Base-by-base conservation (phyloP, 352 stramenopile genomes). In the Pythium phragmiticola region DNA sequence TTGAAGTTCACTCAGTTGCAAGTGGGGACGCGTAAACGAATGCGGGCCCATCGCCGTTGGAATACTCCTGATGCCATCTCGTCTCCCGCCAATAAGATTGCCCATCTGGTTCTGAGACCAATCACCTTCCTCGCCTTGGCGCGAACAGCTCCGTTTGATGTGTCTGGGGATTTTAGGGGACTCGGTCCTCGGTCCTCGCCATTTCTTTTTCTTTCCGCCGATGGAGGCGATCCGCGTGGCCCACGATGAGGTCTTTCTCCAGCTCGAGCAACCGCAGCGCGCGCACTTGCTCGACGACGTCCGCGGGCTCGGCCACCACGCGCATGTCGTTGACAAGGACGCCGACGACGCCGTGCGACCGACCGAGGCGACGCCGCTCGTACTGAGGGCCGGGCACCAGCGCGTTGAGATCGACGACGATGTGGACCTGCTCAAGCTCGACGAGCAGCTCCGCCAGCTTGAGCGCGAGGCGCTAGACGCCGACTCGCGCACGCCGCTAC, bases 211-310 rank as follows among this genome's bases (percentile, higher is more conserved):
- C 26, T 30, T 30, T 30, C 26, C 4, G 26, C 4, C 5, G 49
- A 87, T 87, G 78, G 78, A 84, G 17, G 64, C 84, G 26, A 60
- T 72, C 17, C 78, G 70, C 11, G 66, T 80, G 51, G 53, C 72
- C 56, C 75, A 88, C 65, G 79, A 88, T 53, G 75, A 82, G 60
- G 50, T 84, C 30, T 68, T 86, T n/a, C 76, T 77, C 48, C 60
- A 77, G 46, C 64, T 86, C 42, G 77, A 86, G 23, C 75, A 75
- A 26, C 67, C 69, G 30, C 76, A 75, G 57, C 70, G 76, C 43
- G 55, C 72, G 34, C 67, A 84, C 19, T 13, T 75, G 11, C 19
- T 17, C 8, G 16, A 63, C 41, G 53, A 64, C 2, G 36, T 68
- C 16, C 1, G 21, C 8, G 13, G 11, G 12, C 30, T 72, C 21